Conservation (phyloP, 2,329 filamentous ascomycete genomes). For the Aspergillus latus region DNA sequence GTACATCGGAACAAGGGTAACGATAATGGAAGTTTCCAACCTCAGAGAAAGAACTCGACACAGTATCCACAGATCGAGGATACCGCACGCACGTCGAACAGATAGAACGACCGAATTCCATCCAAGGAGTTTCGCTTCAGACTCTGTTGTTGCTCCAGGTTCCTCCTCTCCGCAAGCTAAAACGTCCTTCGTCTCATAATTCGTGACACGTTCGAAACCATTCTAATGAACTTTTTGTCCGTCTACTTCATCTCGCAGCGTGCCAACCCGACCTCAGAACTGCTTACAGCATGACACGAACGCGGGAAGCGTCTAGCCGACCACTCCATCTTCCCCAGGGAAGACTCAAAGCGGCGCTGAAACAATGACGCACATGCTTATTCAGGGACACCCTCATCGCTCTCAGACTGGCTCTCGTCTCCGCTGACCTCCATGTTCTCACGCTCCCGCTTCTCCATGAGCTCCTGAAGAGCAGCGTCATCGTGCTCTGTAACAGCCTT, state of each 20-base stretch:
- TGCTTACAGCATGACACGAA: constrained; percentile 5
- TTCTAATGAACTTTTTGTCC: constrained; percentile 27
- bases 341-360: constrained; percentile 1
- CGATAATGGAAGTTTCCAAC: constrained; percentile 23
- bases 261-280: constrained; percentile 1
- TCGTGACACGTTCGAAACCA: constrained; percentile 27
- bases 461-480: constrained; percentile 90
- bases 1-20: constrained; percentile 36
- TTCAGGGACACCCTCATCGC: constrained; percentile 77
- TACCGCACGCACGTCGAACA: constrained; percentile 7
- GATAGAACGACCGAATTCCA: constrained; percentile 12
- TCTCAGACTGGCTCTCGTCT: constrained; percentile 94
- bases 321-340: neutral
- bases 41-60: constrained; percentile 14
- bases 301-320: neutral
- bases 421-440: constrained; percentile 98
- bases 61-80: constrained; percentile 18
- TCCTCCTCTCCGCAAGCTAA: constrained; percentile 23
- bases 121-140: constrained; percentile 8
- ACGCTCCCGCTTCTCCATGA: constrained; percentile 98
- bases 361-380: constrained; percentile 24
- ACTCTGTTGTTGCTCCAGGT: constrained; percentile 19
- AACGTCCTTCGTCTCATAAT: constrained; percentile 29
- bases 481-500: constrained; percentile 99
- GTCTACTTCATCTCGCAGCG: constrained; percentile 7